These are phyloP conservation scores for Chlamydomonas sphaeroides DNA, from an alignment of 139 green algal genomes.

Conservation along the genomic window DNA sequence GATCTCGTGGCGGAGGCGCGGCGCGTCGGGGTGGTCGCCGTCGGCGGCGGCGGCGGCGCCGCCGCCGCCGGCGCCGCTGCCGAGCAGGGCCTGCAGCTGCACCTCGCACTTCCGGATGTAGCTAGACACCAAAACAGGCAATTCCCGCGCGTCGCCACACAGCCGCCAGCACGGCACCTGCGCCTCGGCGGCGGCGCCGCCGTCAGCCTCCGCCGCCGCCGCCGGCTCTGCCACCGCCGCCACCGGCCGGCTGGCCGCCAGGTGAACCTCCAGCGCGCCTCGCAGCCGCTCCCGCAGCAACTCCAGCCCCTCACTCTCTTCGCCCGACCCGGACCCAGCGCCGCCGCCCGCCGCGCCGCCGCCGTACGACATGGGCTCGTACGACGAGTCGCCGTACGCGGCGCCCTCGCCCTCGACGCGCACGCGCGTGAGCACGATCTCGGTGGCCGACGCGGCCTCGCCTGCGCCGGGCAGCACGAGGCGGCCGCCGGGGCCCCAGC, in stretches of 20 bases:
- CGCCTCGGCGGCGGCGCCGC: background rate
- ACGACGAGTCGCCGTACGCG: slow-evolving; percentile 37
- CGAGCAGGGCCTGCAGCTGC: slow-evolving; percentile 26
- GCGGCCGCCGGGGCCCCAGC: slow-evolving; percentile 76
- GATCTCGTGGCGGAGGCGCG: slow-evolving; percentile 58
- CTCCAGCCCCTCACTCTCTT: slow-evolving; percentile 25
- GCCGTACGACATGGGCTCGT: background rate
- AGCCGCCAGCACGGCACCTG: slow-evolving; percentile 49
- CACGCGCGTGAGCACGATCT: slow-evolving; percentile 34
- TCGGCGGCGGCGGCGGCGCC: background rate
- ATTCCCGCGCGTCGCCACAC: slow-evolving; percentile 35
- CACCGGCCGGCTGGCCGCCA: slow-evolving; percentile 45
- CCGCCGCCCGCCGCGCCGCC: background rate
- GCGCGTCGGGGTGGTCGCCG: background rate
- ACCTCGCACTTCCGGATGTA: slow-evolving; percentile 24
- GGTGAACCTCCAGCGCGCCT: slow-evolving; percentile 53
- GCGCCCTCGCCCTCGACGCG: slow-evolving; percentile 32
- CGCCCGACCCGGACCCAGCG: background rate
- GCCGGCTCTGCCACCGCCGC: background rate
- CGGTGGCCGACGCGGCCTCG: background rate
- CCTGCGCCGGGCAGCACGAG: slow-evolving; percentile 56
- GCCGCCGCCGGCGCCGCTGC: background rate
- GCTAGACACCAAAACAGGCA: slow-evolving; percentile 24
- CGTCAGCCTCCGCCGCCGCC: background rate
- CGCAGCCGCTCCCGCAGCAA: slow-evolving; percentile 45